These are phyloP conservation scores for Agastache rugosa DNA, from an alignment of 257 asterid species.

Conservation along the genomic window DNA sequence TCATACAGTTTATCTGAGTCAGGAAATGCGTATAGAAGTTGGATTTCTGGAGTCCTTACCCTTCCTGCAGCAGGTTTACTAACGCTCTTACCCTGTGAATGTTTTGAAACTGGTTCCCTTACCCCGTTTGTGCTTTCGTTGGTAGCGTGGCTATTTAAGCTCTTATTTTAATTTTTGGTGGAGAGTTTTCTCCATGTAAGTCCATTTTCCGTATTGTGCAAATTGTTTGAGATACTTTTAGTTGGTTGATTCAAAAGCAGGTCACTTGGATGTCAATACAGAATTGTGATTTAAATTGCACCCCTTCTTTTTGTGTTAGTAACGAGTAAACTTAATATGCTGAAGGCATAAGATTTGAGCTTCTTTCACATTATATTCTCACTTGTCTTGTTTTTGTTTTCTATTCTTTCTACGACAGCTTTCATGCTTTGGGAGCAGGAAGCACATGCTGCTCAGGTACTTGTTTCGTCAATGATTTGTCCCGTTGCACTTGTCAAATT, in stretches of 20 bases:
- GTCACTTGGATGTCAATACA: neutral
- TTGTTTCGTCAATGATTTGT: conserved; percentile 6
- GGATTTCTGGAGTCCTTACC: conserved; percentile 78
- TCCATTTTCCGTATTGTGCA: neutral
- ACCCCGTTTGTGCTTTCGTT: conserved; percentile 19
- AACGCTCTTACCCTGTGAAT: neutral
- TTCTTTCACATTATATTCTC: conserved; percentile 27
- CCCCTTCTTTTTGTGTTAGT: neutral
- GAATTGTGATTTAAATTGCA: neutral
- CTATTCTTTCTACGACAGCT: conserved; percentile 50
- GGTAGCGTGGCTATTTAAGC: neutral
- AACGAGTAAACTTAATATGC: neutral
- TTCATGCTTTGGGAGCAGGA: conserved; percentile 92
- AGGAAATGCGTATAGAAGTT: conserved; percentile 63
- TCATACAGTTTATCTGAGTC: conserved; percentile 61
- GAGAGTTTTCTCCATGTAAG: conserved; percentile 1
- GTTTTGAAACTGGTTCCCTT: conserved; percentile 8
- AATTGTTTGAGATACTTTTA: too few relatives aligned
- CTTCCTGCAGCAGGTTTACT: conserved; percentile 88
- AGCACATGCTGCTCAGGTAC: conserved; percentile 91
- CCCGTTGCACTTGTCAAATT: conserved; percentile 10
- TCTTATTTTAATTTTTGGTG: neutral
- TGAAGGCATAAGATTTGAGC: neutral
- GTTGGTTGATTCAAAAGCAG: neutral
- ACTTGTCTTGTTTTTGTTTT: conserved; percentile 20